Conservation (phyloP, 495 filamentous ascomycete species). For the Xylaria bambusicola region DNA sequence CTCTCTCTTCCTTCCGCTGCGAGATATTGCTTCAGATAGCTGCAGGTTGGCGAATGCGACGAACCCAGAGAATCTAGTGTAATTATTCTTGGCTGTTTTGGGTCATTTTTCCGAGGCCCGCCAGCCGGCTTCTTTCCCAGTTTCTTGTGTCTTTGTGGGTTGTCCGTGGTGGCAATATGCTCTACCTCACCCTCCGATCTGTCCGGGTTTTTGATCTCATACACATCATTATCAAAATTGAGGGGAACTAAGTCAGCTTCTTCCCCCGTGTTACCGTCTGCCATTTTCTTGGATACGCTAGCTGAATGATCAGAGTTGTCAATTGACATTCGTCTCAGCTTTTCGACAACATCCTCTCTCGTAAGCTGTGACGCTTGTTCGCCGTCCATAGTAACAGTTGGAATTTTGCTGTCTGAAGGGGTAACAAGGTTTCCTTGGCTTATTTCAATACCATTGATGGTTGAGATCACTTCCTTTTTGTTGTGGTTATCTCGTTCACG, state of each 20-base stretch:
- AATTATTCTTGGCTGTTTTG: slow-evolving; percentile 67
- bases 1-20: slow-evolving; percentile 70
- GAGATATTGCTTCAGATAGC: slow-evolving; percentile 75
- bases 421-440: slow-evolving; percentile 1
- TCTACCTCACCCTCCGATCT: slow-evolving; percentile 16
- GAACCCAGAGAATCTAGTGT: slow-evolving; percentile 82
- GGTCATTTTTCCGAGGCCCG: slow-evolving; percentile 38
- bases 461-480: slow-evolving; percentile 20
- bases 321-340: slow-evolving; percentile 31
- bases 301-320: slow-evolving; percentile 16
- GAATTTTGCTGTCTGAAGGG: not conserved
- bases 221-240: slow-evolving; percentile 10
- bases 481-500: slow-evolving; percentile 23
- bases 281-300: slow-evolving; percentile 23
- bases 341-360: slow-evolving; percentile 21
- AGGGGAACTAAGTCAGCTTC: slow-evolving; percentile 3
- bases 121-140: slow-evolving; percentile 25
- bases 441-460: slow-evolving; percentile 19
- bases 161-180: slow-evolving; percentile 1
- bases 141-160: slow-evolving; percentile 21
- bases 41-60: slow-evolving; percentile 61
- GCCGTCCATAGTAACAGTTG: not conserved
- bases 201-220: slow-evolving; percentile 12
- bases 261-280: slow-evolving; percentile 7
- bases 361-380: not conserved